These are phyloP conservation scores for Lathyrus aphaca DNA, from an alignment of 306 rosid genomes.

Conservation along the genomic window DNA sequence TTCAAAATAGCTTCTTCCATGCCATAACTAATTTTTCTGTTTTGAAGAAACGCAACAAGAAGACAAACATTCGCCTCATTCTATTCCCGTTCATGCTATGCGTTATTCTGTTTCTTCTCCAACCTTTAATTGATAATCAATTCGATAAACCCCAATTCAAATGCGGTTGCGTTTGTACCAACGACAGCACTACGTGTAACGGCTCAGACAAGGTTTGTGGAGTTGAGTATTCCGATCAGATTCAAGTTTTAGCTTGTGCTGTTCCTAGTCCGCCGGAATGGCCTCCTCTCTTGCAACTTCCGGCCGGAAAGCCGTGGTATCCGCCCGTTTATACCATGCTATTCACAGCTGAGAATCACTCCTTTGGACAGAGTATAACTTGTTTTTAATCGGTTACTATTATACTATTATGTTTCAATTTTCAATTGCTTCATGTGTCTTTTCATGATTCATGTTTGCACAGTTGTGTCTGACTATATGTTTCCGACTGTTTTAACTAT, in stretches of 20 bases:
- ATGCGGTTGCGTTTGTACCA: slow-evolving; percentile 61
- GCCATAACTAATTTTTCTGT: neutral
- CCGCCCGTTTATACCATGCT: slow-evolving; percentile 47
- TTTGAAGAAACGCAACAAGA: slow-evolving; percentile 65
- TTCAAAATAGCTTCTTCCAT: too few species aligned
- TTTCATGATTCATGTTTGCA: neutral
- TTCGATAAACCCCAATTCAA: slow-evolving; percentile 51
- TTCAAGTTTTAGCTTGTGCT: slow-evolving; percentile 53
- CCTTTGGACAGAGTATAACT: slow-evolving; percentile 48
- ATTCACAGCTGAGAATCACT: slow-evolving; percentile 65
- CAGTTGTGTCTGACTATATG: slow-evolving; percentile 65
- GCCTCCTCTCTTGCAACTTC: slow-evolving; percentile 78
- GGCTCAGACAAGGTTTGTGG: slow-evolving; percentile 57
- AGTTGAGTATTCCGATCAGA: slow-evolving; percentile 48
- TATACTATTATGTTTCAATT: neutral
- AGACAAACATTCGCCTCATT: slow-evolving; percentile 61
- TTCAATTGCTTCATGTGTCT: neutral
- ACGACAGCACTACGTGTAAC: slow-evolving; percentile 32
- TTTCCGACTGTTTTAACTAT: slow-evolving; percentile 38
- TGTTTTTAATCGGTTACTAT: neutral
- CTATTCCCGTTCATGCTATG: slow-evolving; percentile 60
- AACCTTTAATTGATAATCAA: slow-evolving; percentile 43
- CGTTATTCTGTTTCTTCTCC: slow-evolving; percentile 55
- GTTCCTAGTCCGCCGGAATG: slow-evolving; percentile 65
- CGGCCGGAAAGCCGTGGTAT: slow-evolving; percentile 30